Evolutionary conservation across 192 early-diverging fungal species (phyloP).

Genomic region (Geranomyces variabilis): DNA sequence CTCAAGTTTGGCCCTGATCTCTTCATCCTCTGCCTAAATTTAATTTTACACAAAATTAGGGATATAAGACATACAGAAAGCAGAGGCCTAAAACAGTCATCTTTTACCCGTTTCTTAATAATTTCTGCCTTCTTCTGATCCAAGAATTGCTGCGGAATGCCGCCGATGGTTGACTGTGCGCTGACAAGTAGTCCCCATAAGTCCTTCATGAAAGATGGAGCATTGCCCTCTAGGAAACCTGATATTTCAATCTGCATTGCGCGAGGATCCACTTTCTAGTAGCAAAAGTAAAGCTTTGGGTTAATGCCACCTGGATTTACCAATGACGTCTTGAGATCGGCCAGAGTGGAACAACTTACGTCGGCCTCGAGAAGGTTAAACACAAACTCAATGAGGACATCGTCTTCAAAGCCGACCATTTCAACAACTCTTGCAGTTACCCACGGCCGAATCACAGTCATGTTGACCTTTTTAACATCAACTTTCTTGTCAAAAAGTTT

Average conservation of each 20-base stretch:
- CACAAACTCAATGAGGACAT: slow-evolving; percentile 87
- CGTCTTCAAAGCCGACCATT: slow-evolving; percentile 90
- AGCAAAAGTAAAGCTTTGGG: no score
- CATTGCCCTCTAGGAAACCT: slow-evolving; percentile 86
- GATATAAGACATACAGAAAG: neutral
- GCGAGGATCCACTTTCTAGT: slow-evolving; percentile 78
- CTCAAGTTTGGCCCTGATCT: slow-evolving; percentile 19
- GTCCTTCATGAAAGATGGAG: slow-evolving; percentile 78
- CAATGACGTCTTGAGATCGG: no score
- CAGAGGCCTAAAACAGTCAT: neutral
- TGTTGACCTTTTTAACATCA: slow-evolving; percentile 85
- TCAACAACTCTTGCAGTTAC: slow-evolving; percentile 71
- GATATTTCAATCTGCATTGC: slow-evolving; percentile 94
- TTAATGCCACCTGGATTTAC: no score
- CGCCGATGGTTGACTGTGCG: no score
- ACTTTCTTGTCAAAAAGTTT: slow-evolving; percentile 78
- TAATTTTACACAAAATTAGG: neutral
- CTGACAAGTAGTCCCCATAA: slow-evolving; percentile 91
- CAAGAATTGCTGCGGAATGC: slow-evolving; percentile 85
- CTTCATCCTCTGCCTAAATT: slow-evolving; percentile 17
- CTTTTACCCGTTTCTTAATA: slow-evolving; percentile 17
- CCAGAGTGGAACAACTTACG: no score
- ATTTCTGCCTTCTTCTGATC: slow-evolving; percentile 87
- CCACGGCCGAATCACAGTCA: slow-evolving; percentile 89
- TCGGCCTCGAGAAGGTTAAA: slow-evolving; percentile 79